These are phyloP conservation scores for Ceratopteris richardii DNA, from an alignment of 75 land plant species.

Conservation along the genomic window DNA sequence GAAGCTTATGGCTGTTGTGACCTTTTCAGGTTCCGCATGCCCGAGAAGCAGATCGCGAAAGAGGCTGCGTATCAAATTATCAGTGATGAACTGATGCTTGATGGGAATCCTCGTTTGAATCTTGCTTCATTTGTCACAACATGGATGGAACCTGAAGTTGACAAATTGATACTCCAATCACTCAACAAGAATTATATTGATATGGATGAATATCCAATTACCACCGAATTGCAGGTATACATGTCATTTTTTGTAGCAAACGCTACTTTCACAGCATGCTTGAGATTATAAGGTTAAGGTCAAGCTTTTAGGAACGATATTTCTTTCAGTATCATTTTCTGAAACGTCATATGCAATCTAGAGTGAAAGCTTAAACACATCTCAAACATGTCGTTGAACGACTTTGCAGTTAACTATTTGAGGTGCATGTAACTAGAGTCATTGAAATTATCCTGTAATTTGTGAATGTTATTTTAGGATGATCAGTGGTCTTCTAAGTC, in stretches of 20 bases:
- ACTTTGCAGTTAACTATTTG: no score
- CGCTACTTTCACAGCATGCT: not conserved
- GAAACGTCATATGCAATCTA: no score
- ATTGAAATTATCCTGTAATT: no score
- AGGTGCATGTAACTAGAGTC: no score
- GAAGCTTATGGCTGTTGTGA: no score
- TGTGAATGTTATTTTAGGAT: no score
- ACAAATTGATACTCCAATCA: constrained; percentile 37
- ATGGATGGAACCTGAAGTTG: constrained; percentile 71
- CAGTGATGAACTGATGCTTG: constrained; percentile 56
- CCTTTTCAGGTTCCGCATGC: constrained; percentile 32
- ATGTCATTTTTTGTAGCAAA: constrained; percentile 11
- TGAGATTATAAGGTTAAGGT: no score
- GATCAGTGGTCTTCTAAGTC: no score
- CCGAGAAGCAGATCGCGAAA: constrained; percentile 46
- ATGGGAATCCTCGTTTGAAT: constrained; percentile 55
- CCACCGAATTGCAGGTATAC: constrained; percentile 52
- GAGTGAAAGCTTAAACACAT: no score
- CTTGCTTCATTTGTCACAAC: constrained; percentile 59
- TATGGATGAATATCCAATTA: constrained; percentile 63
- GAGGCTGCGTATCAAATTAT: constrained; percentile 66
- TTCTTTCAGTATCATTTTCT: no score
- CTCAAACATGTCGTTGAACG: no score
- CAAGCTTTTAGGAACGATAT: no score
- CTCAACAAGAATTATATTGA: constrained; percentile 55